These are phyloP conservation scores for Russula emetica DNA, from an alignment of 768 basidiomycete genomes.

Conservation along the genomic window DNA sequence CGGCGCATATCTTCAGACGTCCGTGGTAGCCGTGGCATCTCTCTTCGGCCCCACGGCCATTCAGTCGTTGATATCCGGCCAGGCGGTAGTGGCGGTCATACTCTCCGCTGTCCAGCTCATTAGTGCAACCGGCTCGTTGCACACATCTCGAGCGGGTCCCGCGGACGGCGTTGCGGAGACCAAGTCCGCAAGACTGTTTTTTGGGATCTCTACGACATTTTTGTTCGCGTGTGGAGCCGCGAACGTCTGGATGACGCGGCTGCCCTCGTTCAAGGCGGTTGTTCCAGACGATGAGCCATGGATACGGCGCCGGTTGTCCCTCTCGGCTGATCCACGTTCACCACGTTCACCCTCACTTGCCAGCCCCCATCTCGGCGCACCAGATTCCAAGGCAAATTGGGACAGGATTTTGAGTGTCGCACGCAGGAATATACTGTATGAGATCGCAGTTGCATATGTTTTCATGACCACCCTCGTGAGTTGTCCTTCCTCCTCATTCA, in stretches of 20 bases:
- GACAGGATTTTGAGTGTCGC: slow-evolving; percentile 49
- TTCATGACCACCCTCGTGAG: slow-evolving; percentile 78
- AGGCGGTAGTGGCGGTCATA: slow-evolving; percentile 79
- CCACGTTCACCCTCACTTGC: slow-evolving; percentile 38
- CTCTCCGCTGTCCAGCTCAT: slow-evolving; percentile 74
- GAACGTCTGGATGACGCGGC: slow-evolving; percentile 53
- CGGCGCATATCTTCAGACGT: slow-evolving; percentile 72
- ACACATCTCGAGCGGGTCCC: slow-evolving; percentile 27
- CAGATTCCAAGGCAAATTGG: slow-evolving; percentile 35
- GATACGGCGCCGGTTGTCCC: slow-evolving; percentile 28
- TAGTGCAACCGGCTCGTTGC: slow-evolving; percentile 56
- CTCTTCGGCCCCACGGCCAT: slow-evolving; percentile 71
- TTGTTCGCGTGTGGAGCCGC: slow-evolving; percentile 51
- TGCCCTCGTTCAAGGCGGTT: slow-evolving; percentile 55
- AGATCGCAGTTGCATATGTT: slow-evolving; percentile 69
- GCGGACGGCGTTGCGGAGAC: slow-evolving; percentile 53
- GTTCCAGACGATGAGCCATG: slow-evolving; percentile 42
- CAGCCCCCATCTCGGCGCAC: slow-evolving; percentile 29
- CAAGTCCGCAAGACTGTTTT: slow-evolving; percentile 69
- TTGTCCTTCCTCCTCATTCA: slow-evolving; percentile 9
- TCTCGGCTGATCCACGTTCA: slow-evolving; percentile 36
- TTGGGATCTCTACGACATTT: slow-evolving; percentile 64
- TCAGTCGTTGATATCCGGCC: slow-evolving; percentile 75
- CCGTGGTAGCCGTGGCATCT: slow-evolving; percentile 75
- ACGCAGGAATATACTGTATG: slow-evolving; percentile 61